Evolutionary conservation across 371 early-diverging fungal genomes (phyloP).

Genomic region (Saksenaea vasiformis): DNA sequence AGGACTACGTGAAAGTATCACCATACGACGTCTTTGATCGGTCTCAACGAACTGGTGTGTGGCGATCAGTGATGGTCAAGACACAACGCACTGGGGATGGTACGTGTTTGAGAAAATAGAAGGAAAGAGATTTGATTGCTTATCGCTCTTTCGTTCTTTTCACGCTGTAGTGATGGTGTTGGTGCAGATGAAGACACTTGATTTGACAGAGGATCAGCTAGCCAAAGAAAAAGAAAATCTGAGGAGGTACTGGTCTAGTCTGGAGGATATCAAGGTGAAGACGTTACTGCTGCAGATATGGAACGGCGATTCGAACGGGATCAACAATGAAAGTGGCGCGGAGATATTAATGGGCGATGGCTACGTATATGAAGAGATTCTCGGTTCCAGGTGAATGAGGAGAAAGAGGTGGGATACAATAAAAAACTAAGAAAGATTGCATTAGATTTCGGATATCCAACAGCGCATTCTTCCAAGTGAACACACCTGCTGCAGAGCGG

Average conservation of each 20-base stretch:
- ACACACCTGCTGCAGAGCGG: slow-evolving; percentile 71
- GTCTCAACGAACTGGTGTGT: slow-evolving; percentile 62
- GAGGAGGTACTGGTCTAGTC: slow-evolving; percentile 29
- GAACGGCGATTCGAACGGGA: slow-evolving; percentile 59
- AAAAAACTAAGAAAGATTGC: background rate
- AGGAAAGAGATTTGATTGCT: too few relatives aligned
- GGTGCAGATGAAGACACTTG: slow-evolving; percentile 59
- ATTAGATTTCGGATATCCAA: slow-evolving; percentile 72
- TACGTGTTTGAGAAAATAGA: too few relatives aligned
- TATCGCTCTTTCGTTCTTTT: background rate
- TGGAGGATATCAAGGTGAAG: slow-evolving; percentile 35
- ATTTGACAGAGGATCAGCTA: slow-evolving; percentile 41
- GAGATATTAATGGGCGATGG: slow-evolving; percentile 60
- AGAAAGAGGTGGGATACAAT: background rate
- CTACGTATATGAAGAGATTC: slow-evolving; percentile 65
- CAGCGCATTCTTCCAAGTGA: slow-evolving; percentile 81
- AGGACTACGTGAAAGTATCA: slow-evolving; percentile 51
- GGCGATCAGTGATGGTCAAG: slow-evolving; percentile 69
- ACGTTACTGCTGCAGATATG: slow-evolving; percentile 62
- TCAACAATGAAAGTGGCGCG: slow-evolving; percentile 50
- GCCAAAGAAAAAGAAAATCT: slow-evolving; percentile 41
- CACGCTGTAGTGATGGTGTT: slow-evolving; percentile 55
- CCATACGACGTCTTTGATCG: slow-evolving; percentile 62
- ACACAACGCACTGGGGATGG: slow-evolving; percentile 46
- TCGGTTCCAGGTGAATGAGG: slow-evolving; percentile 46